Conservation (phyloP, 345 rosid genomes). For the Clausena lansium region DNA sequence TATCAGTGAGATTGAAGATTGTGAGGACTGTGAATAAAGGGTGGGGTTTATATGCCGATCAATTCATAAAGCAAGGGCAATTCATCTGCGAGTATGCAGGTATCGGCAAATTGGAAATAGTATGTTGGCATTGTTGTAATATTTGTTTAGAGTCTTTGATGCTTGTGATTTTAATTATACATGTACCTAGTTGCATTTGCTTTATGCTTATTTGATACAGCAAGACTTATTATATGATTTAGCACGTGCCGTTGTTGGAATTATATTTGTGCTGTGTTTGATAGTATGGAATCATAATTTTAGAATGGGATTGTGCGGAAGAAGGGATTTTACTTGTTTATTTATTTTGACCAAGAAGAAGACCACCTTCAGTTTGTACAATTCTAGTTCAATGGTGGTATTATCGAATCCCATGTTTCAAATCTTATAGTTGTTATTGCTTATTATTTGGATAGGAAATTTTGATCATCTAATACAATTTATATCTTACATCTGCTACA, state of each 20-base stretch:
- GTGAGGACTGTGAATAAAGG: constrained; percentile 66
- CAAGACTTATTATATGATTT: not conserved
- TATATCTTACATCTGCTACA: not conserved
- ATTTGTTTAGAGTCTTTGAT: not conserved
- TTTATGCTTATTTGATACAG: not conserved
- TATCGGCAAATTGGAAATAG: constrained; percentile 11
- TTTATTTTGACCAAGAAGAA: not conserved
- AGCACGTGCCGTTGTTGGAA: not conserved
- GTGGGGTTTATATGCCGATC: constrained; percentile 77
- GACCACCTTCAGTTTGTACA: not conserved
- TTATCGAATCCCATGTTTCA: not conserved
- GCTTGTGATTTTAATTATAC: not conserved
- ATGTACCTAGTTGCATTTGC: not conserved
- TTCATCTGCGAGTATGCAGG: constrained; percentile 92
- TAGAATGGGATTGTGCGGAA: not conserved
- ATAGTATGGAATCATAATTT: not conserved
- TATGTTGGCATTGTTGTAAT: not conserved
- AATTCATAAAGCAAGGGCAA: constrained; percentile 55
- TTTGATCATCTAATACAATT: not conserved
- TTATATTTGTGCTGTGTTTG: not conserved
- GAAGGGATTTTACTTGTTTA: no score
- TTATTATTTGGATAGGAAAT: not conserved
- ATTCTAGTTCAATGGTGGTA: not conserved
- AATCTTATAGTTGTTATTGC: not conserved
- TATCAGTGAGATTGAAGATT: constrained; percentile 58